Conservation (phyloP, 192 early-diverging fungal genomes). For the Helicostylum pulchrum region DNA sequence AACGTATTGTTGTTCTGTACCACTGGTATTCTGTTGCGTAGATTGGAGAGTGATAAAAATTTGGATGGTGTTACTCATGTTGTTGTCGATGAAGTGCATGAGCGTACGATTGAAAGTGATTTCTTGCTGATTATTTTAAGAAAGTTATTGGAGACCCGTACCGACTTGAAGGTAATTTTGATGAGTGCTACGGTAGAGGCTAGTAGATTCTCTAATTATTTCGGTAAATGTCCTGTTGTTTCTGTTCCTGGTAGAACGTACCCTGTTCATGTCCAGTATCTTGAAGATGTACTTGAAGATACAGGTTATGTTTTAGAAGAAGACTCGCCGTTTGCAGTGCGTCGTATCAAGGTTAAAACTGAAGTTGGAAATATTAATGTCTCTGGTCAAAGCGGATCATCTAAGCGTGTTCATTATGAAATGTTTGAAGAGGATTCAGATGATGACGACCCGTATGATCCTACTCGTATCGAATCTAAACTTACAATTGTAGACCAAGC, state of each 20-base stretch:
- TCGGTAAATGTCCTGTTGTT: constrained; percentile 56
- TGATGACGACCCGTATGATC: constrained; percentile 26
- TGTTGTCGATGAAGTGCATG: constrained; percentile 80
- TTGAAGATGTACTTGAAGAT: constrained; percentile 69
- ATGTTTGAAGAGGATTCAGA: constrained; percentile 33
- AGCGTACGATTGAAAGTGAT: constrained; percentile 72
- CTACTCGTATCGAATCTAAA: constrained; percentile 10
- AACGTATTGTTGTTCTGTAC: constrained; percentile 75
- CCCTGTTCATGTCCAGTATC: constrained; percentile 51
- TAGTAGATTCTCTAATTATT: constrained; percentile 58
- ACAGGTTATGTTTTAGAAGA: constrained; percentile 52
- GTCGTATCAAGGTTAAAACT: constrained; percentile 4
- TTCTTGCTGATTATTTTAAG: constrained; percentile 68
- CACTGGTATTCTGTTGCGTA: constrained; percentile 69
- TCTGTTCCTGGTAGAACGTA: constrained; percentile 58
- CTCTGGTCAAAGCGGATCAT: constrained; percentile 42
- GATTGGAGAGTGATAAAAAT: constrained; percentile 58
- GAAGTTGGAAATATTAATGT: constrained; percentile 13
- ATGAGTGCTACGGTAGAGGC: constrained; percentile 80
- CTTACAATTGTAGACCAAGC: not conserved
- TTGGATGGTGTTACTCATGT: constrained; percentile 64
- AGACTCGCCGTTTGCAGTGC: constrained; percentile 39
- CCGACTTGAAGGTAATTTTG: constrained; percentile 58
- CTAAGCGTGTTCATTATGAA: constrained; percentile 28
- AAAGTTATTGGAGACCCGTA: constrained; percentile 43